phyloP scores from a whole-genome alignment of 306 rosid genomes.

The Coriaria nepalensis region DNA sequence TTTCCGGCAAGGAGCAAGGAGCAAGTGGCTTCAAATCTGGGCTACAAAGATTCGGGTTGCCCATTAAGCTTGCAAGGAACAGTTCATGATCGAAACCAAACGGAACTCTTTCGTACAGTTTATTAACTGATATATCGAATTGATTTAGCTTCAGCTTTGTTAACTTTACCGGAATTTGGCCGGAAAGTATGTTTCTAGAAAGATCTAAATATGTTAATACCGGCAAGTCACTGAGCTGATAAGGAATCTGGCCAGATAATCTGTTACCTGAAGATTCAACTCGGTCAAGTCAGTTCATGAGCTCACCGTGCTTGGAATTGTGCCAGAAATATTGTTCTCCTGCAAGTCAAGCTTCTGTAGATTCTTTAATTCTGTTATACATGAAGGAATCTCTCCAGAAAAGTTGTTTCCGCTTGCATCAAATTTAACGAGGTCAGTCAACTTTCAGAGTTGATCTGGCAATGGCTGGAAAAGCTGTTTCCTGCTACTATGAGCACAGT shows the following conservation, averaged over 20 bases:
- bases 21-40: slow-evolving; percentile 28
- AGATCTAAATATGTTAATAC: slow-evolving; percentile 55
- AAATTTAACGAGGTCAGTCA: slow-evolving; percentile 22
- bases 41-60: slow-evolving; percentile 60
- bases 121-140: slow-evolving; percentile 54
- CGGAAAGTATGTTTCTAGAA: slow-evolving; percentile 40
- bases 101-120: slow-evolving; percentile 49
- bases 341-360: slow-evolving; percentile 54
- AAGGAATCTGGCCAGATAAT: slow-evolving; percentile 50
- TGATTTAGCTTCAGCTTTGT: slow-evolving; percentile 41
- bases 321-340: slow-evolving; percentile 40
- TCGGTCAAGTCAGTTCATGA: slow-evolving; percentile 47
- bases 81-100: slow-evolving; percentile 26
- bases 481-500: slow-evolving; percentile 17
- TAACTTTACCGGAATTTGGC: slow-evolving; percentile 49
- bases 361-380: slow-evolving; percentile 39
- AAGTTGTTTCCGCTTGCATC: slow-evolving; percentile 40
- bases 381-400: slow-evolving; percentile 39
- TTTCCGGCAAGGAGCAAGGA: slow-evolving; percentile 36
- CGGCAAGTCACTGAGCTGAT: slow-evolving; percentile 37
- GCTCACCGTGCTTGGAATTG: slow-evolving; percentile 34
- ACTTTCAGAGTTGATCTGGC: slow-evolving; percentile 36
- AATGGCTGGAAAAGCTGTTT: slow-evolving; percentile 44
- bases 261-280: slow-evolving; percentile 47
- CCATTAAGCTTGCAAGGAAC: slow-evolving; percentile 27